These are phyloP conservation scores for Drechslerella stenobrocha DNA, from an alignment of 2,329 filamentous ascomycete species.

Conservation along the genomic window DNA sequence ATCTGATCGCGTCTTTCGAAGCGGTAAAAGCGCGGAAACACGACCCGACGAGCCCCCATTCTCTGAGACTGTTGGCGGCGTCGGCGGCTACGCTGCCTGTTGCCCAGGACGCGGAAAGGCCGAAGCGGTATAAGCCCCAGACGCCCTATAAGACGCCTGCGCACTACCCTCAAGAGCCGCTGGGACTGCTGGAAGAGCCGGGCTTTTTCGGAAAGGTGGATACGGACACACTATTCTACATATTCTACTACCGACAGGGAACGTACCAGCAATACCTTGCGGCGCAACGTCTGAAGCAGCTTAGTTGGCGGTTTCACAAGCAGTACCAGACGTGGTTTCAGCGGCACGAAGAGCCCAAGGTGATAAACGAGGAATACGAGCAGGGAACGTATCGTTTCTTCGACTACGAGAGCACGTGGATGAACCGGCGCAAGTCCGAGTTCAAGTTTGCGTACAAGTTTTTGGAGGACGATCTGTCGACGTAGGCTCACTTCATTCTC, in stretches of 20 bases:
- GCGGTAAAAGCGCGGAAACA: conserved; percentile 68
- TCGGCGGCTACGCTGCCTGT: conserved; percentile 76
- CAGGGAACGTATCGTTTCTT: conserved; percentile 99
- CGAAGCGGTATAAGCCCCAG: conserved; percentile 80
- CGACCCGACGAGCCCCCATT: conserved; percentile 62
- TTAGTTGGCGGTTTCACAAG: conserved; percentile 99
- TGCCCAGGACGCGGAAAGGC: conserved; percentile 75
- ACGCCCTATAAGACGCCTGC: conserved; percentile 75
- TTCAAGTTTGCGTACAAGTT: conserved; percentile 99
- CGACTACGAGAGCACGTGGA: conserved; percentile 98
- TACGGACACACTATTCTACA: conserved; percentile 94
- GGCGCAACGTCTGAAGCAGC: conserved; percentile 94
- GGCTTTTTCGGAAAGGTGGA: conserved; percentile 82
- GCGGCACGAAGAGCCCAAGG: conserved; percentile 96
- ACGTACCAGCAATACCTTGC: conserved; percentile 94
- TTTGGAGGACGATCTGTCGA: conserved; percentile 83
- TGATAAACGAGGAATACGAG: conserved; percentile 97
- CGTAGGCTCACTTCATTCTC: too few relatives aligned
- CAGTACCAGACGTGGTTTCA: conserved; percentile 99
- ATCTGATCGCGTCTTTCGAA: conserved; percentile 89
- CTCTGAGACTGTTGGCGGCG: conserved; percentile 71
- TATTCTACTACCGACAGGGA: conserved; percentile 98
- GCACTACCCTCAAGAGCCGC: conserved; percentile 90
- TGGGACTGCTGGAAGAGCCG: conserved; percentile 88
- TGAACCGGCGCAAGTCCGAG: conserved; percentile 50